Base-by-base conservation (phyloP, 768 basidiomycete species). In the Psilocybe tampanensis region DNA sequence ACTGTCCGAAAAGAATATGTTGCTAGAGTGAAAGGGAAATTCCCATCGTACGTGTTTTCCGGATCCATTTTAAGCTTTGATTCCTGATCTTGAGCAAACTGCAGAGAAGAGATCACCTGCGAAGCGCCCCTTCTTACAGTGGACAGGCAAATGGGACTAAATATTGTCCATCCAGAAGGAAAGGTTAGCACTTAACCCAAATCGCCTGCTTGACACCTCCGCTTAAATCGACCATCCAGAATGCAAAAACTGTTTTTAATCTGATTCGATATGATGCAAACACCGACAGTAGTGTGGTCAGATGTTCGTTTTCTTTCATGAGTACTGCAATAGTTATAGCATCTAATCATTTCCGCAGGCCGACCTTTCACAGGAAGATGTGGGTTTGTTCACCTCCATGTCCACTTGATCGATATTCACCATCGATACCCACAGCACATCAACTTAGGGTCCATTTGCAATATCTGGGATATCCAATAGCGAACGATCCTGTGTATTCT, bases 391-490 rank as follows among this genome's bases (percentile, higher is more conserved):
- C 21, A 53, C 22, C 32, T 47, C 17, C 19, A 22, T 34, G 24
- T 47, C 23, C 19, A 15, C 39, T 33, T 33, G 9, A 19, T 21
- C 33, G 26, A n/a, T 21, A 57, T 22, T 49, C 65, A 50, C 22
- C 29, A 21, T 43, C 52, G 32, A 48, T 47, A 36, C 23, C 44
- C 18, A 49, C 44, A 97, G 95, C 97, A 0, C 97, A 99, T 74
- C 97, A 99, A 72, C 92, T 98, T 56, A 84, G 97, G 48, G 96
- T 99, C 2, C 97, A 99, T 68, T 82, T 99, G 2, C 97, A 98
- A 72, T 98, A 83, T 71, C 84, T 99, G 55, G 97, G 96, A 1
- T 77, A 92, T 67, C 90, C 97, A 0, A 94, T 99, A 60, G 92
- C 93, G 11, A 98, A 99, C 68, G 97, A 98, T 63, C 92, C 95